Evolutionary conservation across 2,329 filamentous ascomycete genomes (phyloP).

Genomic region (Arthroderma sp.): DNA sequence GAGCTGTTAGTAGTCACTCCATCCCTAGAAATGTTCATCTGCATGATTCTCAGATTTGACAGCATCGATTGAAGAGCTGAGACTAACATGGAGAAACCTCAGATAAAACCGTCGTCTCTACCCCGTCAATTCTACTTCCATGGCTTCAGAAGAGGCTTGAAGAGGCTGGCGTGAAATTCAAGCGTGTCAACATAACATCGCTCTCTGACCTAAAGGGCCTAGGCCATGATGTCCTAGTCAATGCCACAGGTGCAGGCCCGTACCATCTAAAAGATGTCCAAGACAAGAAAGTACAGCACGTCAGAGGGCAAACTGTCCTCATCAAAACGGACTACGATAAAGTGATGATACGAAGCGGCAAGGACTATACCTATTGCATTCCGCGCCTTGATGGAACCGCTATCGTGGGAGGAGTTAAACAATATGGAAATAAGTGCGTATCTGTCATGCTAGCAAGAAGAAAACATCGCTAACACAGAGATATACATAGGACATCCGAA

Average conservation of each 20-base stretch:
- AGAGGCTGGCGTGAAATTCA: conserved; percentile 14
- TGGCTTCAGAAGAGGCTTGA: conserved; percentile 15
- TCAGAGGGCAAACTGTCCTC: conserved; percentile 16
- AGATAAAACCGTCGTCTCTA: conserved; percentile 12
- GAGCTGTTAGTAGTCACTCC: too few species aligned
- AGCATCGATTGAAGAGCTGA: too few species aligned
- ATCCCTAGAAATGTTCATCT: too few species aligned
- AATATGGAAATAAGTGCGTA: too few species aligned
- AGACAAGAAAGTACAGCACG: conserved; percentile 11
- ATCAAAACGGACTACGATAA: conserved; percentile 14
- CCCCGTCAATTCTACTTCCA: conserved; percentile 14
- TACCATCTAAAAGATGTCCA: conserved; percentile 10
- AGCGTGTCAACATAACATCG: conserved; percentile 9
- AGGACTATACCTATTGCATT: too few species aligned
- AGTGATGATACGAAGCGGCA: too few species aligned
- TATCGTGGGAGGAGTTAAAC: too few species aligned
- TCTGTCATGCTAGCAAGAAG: too few species aligned
- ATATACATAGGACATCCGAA: too few species aligned
- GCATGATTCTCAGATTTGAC: too few species aligned
- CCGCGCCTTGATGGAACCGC: too few species aligned
- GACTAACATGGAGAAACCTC: neutral
- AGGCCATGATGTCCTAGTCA: conserved; percentile 17
- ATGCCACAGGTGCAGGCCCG: conserved; percentile 15
- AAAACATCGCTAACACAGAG: too few species aligned
- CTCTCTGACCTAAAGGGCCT: conserved; percentile 12